These are phyloP conservation scores for Metarhizium robertsii DNA, from an alignment of 2,329 filamentous ascomycete genomes.

Conservation along the genomic window DNA sequence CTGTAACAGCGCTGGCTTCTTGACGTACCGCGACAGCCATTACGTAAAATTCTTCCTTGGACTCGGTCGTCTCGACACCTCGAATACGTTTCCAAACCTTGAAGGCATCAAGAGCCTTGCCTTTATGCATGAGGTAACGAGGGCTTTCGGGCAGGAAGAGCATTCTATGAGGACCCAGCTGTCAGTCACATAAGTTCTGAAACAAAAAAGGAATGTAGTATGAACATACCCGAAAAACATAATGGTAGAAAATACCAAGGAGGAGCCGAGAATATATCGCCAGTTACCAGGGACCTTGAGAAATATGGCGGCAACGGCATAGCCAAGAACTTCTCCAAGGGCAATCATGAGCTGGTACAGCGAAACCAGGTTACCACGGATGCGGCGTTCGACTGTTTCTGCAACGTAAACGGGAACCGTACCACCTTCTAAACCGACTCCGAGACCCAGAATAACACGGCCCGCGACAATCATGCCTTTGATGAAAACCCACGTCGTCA, in stretches of 20 bases:
- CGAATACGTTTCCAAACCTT: constrained; percentile 66
- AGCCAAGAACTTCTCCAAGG: constrained; percentile 63
- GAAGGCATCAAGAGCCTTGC: constrained; percentile 33
- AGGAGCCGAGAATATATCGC: constrained; percentile 66
- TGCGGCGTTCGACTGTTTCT: constrained; percentile 57
- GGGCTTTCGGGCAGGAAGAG: constrained; percentile 63
- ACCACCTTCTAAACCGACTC: constrained; percentile 64
- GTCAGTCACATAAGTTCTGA: neutral
- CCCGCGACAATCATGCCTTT: constrained; percentile 56
- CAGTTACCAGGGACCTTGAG: constrained; percentile 60
- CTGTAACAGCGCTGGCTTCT: constrained; percentile 43
- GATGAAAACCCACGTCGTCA: neutral
- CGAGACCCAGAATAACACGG: constrained; percentile 59
- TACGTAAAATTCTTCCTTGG: constrained; percentile 60
- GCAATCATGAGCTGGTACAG: constrained; percentile 72
- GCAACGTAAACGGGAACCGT: constrained; percentile 69
- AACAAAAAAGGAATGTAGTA: neutral
- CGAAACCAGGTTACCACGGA: constrained; percentile 64
- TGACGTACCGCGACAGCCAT: constrained; percentile 56
- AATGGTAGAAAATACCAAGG: constrained; percentile 53
- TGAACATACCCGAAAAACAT: constrained; percentile 23
- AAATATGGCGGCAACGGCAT: constrained; percentile 65
- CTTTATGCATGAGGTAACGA: constrained; percentile 62
- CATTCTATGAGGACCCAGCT: constrained; percentile 50
- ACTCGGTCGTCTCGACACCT: constrained; percentile 44